phyloP scores from a whole-genome alignment of 2,329 filamentous ascomycete genomes.

The Aureobasidium sp. region DNA sequence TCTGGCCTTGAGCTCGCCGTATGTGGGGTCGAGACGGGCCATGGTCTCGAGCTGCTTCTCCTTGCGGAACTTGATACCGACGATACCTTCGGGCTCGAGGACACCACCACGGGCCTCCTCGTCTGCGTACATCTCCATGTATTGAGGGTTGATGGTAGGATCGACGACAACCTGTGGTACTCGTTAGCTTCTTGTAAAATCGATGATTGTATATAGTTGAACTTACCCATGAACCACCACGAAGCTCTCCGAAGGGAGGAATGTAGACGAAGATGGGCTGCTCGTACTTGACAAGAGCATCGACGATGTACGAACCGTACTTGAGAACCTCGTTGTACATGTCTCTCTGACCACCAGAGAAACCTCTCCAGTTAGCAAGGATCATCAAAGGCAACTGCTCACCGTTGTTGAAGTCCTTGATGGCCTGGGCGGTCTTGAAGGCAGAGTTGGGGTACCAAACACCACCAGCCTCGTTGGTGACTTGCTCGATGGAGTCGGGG shows the following conservation, averaged over 20 bases:
- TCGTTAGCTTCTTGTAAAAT: slow-evolving; percentile 26
- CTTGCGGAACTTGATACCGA: slow-evolving; percentile 97
- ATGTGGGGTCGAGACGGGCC: slow-evolving; percentile 81
- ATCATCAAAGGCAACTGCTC: slow-evolving; percentile 99
- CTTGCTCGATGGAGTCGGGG: slow-evolving; percentile 94
- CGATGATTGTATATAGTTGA: slow-evolving; percentile 10
- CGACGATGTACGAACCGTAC: slow-evolving; percentile 98
- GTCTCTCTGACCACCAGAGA: slow-evolving; percentile 98
- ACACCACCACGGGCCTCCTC: slow-evolving; percentile 93
- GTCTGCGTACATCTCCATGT: slow-evolving; percentile 99
- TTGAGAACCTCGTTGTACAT: slow-evolving; percentile 99
- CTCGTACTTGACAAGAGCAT: slow-evolving; percentile 95
- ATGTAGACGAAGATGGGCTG: slow-evolving; percentile 99
- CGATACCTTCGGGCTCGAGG: slow-evolving; percentile 93
- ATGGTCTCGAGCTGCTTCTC: slow-evolving; percentile 97
- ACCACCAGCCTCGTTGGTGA: slow-evolving; percentile 90
- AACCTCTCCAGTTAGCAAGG: slow-evolving; percentile 98
- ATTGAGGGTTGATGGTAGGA: slow-evolving; percentile 91
- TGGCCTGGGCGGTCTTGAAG: slow-evolving; percentile 98
- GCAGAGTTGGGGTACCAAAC: slow-evolving; percentile 99
- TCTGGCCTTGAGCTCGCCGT: slow-evolving; percentile 76
- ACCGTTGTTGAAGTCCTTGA: slow-evolving; percentile 98
- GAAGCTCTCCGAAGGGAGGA: slow-evolving; percentile 89
- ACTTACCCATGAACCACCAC: slow-evolving; percentile 89
- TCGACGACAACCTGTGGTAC: slow-evolving; percentile 73